These are phyloP conservation scores for Copromyces sp. DNA, from an alignment of 495 filamentous ascomycete genomes.

Conservation along the genomic window DNA sequence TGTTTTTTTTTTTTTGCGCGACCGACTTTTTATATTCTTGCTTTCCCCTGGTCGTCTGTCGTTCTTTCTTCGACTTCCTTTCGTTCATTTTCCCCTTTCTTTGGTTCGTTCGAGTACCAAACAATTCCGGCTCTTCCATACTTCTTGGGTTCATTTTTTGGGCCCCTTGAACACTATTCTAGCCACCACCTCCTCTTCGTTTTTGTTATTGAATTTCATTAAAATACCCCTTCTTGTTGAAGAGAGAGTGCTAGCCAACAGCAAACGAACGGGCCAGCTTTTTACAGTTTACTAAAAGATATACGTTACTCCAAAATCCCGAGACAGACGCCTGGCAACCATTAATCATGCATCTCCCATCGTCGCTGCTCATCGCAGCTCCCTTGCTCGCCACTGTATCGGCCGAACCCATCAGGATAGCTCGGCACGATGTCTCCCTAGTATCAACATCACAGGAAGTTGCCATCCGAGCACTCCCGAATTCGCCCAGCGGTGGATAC, in stretches of 20 bases:
- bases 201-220: background rate
- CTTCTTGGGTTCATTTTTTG: background rate
- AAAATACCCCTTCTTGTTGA: background rate
- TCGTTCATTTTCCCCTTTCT: background rate
- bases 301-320: background rate
- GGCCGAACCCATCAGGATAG: constrained; percentile 12
- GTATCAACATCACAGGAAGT: background rate
- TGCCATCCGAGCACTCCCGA: constrained; percentile 33
- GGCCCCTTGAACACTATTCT: background rate
- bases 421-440: background rate
- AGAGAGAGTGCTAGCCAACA: background rate
- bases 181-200: background rate
- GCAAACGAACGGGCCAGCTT: background rate
- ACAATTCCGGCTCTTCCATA: background rate
- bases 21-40: background rate
- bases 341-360: constrained; percentile 4
- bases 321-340: background rate
- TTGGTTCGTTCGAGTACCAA: background rate
- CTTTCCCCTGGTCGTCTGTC: background rate
- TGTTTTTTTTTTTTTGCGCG: background rate
- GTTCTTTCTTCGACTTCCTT: background rate
- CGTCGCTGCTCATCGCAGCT: constrained; percentile 5
- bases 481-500: constrained; percentile 47
- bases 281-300: no score
- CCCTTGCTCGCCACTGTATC: constrained; percentile 1